Evolutionary conservation across 2,329 filamentous ascomycete species (phyloP).

Genomic region (Talaromyces albobiverticillius): DNA sequence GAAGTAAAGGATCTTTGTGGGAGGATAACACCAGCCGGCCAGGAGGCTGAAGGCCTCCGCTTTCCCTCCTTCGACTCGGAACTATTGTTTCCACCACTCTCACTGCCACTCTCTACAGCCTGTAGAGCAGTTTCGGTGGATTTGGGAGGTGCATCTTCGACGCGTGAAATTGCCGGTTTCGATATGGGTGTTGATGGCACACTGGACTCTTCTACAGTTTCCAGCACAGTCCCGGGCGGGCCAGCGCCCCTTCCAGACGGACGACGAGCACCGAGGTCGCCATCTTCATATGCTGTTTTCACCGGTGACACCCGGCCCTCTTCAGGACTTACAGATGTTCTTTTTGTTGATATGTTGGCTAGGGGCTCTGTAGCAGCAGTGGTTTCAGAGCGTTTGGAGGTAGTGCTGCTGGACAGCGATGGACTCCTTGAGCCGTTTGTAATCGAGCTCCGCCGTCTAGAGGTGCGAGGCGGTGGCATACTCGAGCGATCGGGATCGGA

Average conservation of each 20-base stretch:
- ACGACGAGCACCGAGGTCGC: slow-evolving; percentile 47
- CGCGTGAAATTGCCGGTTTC: slow-evolving; percentile 38
- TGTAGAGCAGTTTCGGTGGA: slow-evolving; percentile 45
- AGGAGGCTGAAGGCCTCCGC: slow-evolving; percentile 37
- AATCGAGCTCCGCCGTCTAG: slow-evolving; percentile 15
- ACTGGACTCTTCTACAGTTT: slow-evolving; percentile 90
- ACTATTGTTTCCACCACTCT: slow-evolving; percentile 46
- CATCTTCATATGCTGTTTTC: slow-evolving; percentile 44
- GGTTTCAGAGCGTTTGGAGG: slow-evolving; percentile 23
- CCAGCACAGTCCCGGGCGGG: slow-evolving; percentile 63
- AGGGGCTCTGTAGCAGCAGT: slow-evolving; percentile 17
- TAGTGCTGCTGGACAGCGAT: slow-evolving; percentile 1
- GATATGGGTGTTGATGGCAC: slow-evolving; percentile 66
- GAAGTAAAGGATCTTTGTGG: slow-evolving; percentile 67
- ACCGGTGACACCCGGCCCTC: slow-evolving; percentile 24
- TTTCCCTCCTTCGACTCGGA: slow-evolving; percentile 35
- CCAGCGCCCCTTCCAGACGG: slow-evolving; percentile 59
- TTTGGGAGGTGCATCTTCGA: slow-evolving; percentile 33
- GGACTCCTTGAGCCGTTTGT: slow-evolving; percentile 11
- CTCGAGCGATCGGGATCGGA: slow-evolving; percentile 63
- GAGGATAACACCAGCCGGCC: slow-evolving; percentile 52
- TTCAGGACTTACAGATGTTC: slow-evolving; percentile 20
- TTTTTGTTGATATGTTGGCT: slow-evolving; percentile 38
- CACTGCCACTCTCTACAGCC: slow-evolving; percentile 59
- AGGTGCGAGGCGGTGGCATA: slow-evolving; percentile 30